Base-by-base conservation (phyloP, 148 eudicot genomes). In the Fagopyrum homotropicum region DNA sequence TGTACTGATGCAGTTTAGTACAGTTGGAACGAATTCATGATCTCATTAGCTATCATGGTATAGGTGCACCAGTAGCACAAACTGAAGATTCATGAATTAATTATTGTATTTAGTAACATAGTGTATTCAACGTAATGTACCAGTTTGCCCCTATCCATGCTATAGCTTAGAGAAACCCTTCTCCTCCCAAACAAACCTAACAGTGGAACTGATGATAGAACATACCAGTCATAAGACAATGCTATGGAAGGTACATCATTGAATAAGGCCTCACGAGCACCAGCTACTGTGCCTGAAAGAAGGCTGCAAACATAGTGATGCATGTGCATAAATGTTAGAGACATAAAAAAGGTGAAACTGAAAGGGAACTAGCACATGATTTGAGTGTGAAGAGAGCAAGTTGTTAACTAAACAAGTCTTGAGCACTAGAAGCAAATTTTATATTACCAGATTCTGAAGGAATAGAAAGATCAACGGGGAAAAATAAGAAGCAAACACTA, bases 281-380 rank as follows among this genome's bases (percentile, higher is more conserved):
- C 98, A 66, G 91, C 98, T 1, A 94, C 98, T 30, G 98, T 94
- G 76, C 98, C 98, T 50, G 98, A 94, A 83, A 87, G 87, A 77
- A 94, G 84, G 81, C 98, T 94, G 88, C 82, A 74, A 76, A 46
- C 51, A n/a, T 43, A 69, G 66, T 30, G 45, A 63, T 30, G n/a
- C 69, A 63, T 63, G 69, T 11, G 29, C 9, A 7, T 11, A 4
- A 14, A 63, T 10, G 44, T 63, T 30, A 30, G 44, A 63, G n/a
- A 63, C 16, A 14, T 45, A 35, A 45, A 63, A 63, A 63, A 63
- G 45, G 45, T 63, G 26, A 9, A 19, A 57, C 17, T 12, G 45
- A 11, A 63, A 11, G 12, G 45, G 45, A 63, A 63, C 22, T 56
- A 56, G 22, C 61, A 56, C n/a, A 55, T 55, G 16, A 56, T 17